phyloP scores from a whole-genome alignment of 176 grass and related monocot genomes.

The Melocanna baccifera region DNA sequence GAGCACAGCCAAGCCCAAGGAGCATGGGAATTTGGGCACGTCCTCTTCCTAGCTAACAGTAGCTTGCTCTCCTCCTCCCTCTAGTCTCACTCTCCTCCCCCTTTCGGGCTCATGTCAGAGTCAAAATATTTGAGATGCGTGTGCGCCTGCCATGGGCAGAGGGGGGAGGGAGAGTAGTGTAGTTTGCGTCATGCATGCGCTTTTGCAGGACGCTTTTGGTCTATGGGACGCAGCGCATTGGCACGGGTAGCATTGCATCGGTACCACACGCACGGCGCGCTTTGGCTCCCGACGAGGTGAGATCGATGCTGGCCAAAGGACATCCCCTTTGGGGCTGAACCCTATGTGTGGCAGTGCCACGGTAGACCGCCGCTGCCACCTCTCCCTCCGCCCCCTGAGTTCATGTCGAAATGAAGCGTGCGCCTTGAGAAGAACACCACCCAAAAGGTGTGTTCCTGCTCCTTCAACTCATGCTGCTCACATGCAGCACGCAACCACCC shows the following conservation, averaged over 20 bases:
- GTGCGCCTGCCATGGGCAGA: not conserved
- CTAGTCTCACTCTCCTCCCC: not conserved
- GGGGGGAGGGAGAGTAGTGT: not conserved
- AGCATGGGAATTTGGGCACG: slow-evolving; percentile 36
- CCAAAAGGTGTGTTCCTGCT: slow-evolving; percentile 23
- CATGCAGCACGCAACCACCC: no score
- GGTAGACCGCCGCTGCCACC: not conserved
- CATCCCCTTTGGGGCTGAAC: slow-evolving; percentile 53
- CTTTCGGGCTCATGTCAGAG: not conserved
- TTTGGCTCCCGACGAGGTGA: slow-evolving; percentile 4
- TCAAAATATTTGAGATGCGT: not conserved
- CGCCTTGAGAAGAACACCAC: slow-evolving; percentile 87
- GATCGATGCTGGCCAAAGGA: slow-evolving; percentile 35
- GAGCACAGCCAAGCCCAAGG: no score
- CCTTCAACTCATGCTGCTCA: no score
- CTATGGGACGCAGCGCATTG: not conserved
- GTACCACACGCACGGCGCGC: not conserved
- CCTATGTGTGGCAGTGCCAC: slow-evolving; percentile 37
- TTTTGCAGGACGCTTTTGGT: slow-evolving; percentile 11
- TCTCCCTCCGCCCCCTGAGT: slow-evolving; percentile 30
- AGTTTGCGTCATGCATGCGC: not conserved
- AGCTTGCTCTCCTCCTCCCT: not conserved
- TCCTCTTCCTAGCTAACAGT: slow-evolving; percentile 8
- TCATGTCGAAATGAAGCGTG: slow-evolving; percentile 59
- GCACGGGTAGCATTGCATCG: not conserved